Evolutionary conservation across 306 rosid genomes (phyloP).

Genomic region (Sphenostylis stenocarpa): DNA sequence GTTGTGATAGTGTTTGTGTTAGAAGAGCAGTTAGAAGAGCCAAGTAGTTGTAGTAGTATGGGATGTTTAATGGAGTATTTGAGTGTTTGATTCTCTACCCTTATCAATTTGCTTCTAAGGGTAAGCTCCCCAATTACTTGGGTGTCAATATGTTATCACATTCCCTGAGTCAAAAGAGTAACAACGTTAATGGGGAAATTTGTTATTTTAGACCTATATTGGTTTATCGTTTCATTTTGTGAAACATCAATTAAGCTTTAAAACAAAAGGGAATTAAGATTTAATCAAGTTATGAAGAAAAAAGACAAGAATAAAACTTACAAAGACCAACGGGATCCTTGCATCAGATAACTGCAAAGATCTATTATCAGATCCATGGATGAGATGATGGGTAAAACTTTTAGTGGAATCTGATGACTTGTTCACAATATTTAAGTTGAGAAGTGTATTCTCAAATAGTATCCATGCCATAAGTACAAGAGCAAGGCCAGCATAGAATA

Average conservation of each 20-base stretch:
- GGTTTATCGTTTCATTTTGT: background rate
- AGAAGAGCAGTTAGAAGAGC: too few species aligned
- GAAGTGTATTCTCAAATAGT: constrained; percentile 79
- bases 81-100: background rate
- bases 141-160: background rate
- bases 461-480: constrained; percentile 92
- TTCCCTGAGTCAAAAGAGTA: background rate
- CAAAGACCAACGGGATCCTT: constrained; percentile 75
- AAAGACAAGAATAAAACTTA: constrained; percentile 49
- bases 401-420: constrained; percentile 44
- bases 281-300: constrained; percentile 13
- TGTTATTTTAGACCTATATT: background rate
- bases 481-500: constrained; percentile 77
- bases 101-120: background rate
- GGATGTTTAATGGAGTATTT: too few species aligned
- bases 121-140: background rate
- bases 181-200: background rate
- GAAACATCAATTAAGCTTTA: background rate
- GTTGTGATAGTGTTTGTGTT: too few species aligned
- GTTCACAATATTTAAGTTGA: constrained; percentile 51
- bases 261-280: constrained; percentile 5
- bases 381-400: constrained; percentile 38
- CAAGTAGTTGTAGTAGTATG: background rate
- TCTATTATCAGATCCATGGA: constrained; percentile 54
- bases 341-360: constrained; percentile 78